Evolutionary conservation across 371 early-diverging fungal species (phyloP).

Genomic region (Mortierella sp.): DNA sequence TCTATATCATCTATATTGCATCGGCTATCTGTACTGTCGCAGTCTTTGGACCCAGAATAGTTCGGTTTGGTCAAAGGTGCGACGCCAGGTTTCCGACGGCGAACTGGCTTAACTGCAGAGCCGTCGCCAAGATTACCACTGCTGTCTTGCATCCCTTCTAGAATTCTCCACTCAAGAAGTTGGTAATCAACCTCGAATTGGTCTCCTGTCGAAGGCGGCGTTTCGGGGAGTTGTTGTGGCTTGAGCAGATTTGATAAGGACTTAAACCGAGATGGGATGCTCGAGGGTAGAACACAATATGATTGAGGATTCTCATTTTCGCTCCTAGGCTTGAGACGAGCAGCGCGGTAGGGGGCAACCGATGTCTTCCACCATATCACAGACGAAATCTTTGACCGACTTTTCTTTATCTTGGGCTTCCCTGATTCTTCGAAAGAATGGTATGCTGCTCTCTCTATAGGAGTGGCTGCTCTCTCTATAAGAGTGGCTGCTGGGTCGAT

Average conservation of each 20-base stretch:
- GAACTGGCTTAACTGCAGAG: neutral
- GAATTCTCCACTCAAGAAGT: conserved; percentile 2
- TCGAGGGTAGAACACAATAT: neutral
- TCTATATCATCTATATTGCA: neutral
- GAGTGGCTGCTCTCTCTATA: neutral
- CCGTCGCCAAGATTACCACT: neutral
- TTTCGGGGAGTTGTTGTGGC: neutral
- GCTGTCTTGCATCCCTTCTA: neutral
- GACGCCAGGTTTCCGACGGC: neutral
- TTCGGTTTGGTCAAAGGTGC: neutral
- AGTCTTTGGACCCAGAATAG: too few relatives aligned
- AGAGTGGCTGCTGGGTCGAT: neutral
- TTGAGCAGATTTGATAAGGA: neutral
- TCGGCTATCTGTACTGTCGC: neutral
- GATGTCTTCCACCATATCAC: conserved; percentile 4
- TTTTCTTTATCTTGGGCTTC: neutral
- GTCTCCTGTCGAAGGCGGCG: neutral
- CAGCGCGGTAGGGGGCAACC: neutral
- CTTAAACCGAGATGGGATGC: neutral
- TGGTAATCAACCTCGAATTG: conserved; percentile 2
- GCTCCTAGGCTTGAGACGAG: neutral
- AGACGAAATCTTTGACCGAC: neutral
- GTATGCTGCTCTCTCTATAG: neutral
- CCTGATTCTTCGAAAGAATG: neutral
- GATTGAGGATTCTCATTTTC: neutral